Evolutionary conservation across 768 basidiomycete species (phyloP).

Genomic region (Leccinum uliginosum): DNA sequence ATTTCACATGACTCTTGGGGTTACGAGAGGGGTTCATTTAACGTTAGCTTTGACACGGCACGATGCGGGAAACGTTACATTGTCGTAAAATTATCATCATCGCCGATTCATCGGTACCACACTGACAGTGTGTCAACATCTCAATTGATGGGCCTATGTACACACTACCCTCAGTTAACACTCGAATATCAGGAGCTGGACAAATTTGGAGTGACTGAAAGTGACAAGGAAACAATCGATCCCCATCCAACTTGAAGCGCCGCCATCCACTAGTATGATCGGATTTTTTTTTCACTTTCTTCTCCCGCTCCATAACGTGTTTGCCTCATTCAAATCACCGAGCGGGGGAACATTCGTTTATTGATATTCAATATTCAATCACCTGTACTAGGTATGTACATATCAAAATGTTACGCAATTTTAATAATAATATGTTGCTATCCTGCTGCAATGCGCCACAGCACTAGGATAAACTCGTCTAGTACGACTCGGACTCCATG

Average conservation of each 20-base stretch:
- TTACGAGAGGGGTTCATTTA: slow-evolving; percentile 22
- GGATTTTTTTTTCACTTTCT: not conserved
- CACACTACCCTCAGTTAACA: not conserved
- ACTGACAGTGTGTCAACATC: not conserved
- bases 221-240: too few species aligned
- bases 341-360: not conserved
- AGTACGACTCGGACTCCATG: not conserved
- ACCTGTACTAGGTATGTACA: too few species aligned
- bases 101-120: not conserved
- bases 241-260: too few species aligned
- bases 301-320: not conserved
- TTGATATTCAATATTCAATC: too few species aligned
- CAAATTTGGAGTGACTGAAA: too few species aligned
- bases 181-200: not conserved
- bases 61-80: slow-evolving; percentile 2
- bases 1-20: slow-evolving; percentile 1
- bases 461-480: not conserved
- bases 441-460: not conserved
- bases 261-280: not conserved
- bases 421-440: too few species aligned
- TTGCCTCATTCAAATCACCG: not conserved
- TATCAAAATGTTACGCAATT: too few species aligned
- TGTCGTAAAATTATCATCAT: not conserved
- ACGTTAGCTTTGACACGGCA: slow-evolving; percentile 9
- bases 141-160: not conserved